These are phyloP conservation scores for Lentinula novae-zelandiae DNA, from an alignment of 1,284 basidiomycete species.

Conservation along the genomic window DNA sequence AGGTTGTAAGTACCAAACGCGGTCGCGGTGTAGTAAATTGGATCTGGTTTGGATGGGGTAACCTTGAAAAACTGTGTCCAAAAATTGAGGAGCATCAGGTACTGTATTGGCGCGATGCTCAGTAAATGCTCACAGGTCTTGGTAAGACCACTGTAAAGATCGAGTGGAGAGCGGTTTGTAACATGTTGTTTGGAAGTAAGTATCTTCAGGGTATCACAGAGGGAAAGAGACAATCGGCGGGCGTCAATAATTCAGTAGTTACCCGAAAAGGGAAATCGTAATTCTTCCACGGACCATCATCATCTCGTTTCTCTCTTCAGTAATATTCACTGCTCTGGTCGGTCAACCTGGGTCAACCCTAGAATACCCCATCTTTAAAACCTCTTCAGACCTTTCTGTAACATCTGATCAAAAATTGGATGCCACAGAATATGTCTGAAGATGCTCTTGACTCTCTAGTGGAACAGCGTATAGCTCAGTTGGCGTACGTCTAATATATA, in stretches of 20 bases:
- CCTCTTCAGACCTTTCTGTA: not conserved
- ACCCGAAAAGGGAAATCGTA: not conserved
- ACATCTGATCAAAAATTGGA: not conserved
- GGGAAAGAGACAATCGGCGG: not conserved
- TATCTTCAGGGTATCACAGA: not conserved
- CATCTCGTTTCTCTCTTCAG: not conserved
- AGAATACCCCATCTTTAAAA: no score
- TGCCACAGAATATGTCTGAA: conserved; percentile 11
- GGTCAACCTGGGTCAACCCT: no score
- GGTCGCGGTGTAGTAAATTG: conserved; percentile 9
- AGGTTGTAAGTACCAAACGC: not conserved
- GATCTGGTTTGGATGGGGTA: conserved; percentile 10
- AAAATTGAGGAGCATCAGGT: not conserved
- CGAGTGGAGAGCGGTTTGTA: conserved; percentile 7
- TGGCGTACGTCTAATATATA: conserved; percentile 26
- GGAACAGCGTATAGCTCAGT: conserved; percentile 32
- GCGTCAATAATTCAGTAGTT: not conserved
- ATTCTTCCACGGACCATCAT: not conserved
- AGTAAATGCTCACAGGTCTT: conserved; percentile 2
- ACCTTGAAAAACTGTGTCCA: conserved; percentile 9
- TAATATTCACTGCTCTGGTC: not conserved
- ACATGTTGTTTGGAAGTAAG: conserved; percentile 3
- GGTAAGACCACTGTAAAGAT: conserved; percentile 8
- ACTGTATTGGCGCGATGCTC: not conserved
- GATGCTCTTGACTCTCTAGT: conserved; percentile 21